Conservation (phyloP, 2,329 filamentous ascomycete species). For the Chaetomium sp. region DNA sequence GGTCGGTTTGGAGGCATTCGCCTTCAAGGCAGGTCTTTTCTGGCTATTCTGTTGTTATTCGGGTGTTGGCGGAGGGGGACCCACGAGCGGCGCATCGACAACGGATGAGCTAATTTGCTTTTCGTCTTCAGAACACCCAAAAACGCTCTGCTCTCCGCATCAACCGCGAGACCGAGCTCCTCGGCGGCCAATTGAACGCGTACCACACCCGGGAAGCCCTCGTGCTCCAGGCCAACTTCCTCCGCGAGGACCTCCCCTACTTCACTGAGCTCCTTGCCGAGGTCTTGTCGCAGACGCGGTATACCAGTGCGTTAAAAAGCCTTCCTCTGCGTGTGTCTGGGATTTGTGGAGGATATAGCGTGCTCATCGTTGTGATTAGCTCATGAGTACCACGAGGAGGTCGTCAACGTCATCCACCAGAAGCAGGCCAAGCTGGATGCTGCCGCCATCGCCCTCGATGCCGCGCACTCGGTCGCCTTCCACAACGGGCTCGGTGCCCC, state of each 20-base stretch:
- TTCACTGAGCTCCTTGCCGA: constrained; percentile 95
- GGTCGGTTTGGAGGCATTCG: constrained; percentile 89
- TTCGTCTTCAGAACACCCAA: constrained; percentile 68
- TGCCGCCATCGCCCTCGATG: constrained; percentile 74
- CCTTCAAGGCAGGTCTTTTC: constrained; percentile 72
- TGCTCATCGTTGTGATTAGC: constrained; percentile 52
- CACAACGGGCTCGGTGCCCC: constrained; percentile 87
- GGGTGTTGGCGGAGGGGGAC: constrained; percentile 4
- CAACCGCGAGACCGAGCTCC: constrained; percentile 89
- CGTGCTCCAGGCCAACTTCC: constrained; percentile 90
- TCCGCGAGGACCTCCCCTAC: constrained; percentile 94
- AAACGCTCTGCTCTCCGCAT: constrained; percentile 90
- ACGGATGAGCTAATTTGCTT: constrained; percentile 52
- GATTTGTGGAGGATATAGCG: constrained; percentile 15
- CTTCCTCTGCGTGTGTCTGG: constrained; percentile 20
- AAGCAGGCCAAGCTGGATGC: constrained; percentile 73
- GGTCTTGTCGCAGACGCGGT: constrained; percentile 86
- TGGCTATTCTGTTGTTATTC: constrained; percentile 5
- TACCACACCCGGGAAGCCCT: constrained; percentile 93
- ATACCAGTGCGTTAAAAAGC: constrained; percentile 60
- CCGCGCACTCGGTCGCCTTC: constrained; percentile 84
- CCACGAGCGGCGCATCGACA: constrained; percentile 15
- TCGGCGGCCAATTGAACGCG: constrained; percentile 84
- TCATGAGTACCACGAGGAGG: constrained; percentile 87
- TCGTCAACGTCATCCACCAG: constrained; percentile 73